These are phyloP conservation scores for Fusarium pininemorale DNA, from an alignment of 2,329 filamentous ascomycete species.

Conservation along the genomic window DNA sequence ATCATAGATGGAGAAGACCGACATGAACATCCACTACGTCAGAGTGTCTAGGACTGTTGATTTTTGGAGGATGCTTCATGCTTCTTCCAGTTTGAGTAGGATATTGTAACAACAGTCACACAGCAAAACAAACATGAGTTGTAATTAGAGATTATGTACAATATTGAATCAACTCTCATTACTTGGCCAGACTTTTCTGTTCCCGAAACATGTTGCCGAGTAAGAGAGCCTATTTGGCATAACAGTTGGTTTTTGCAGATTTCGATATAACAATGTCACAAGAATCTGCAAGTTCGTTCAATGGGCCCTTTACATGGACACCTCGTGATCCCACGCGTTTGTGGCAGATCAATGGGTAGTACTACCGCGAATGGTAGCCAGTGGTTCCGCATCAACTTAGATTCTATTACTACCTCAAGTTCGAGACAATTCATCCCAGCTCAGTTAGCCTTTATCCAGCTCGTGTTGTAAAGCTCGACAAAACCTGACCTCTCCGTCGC, in stretches of 20 bases:
- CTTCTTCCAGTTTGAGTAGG: not conserved
- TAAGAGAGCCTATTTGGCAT: not conserved
- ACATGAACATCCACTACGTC: not conserved
- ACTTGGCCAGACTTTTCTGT: not conserved
- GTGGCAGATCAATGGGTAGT: not conserved
- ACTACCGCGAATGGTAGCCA: not conserved
- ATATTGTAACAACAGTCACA: not conserved
- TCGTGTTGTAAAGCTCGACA: not conserved
- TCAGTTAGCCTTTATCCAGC: not conserved
- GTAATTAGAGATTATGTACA: not conserved
- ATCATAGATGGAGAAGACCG: not conserved
- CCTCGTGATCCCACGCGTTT: not conserved
- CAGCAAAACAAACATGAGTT: not conserved
- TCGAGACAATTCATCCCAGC: accelerated
- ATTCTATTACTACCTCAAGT: not conserved
- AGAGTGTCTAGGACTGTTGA: not conserved
- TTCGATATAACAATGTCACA: not conserved
- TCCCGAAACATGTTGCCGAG: not conserved
- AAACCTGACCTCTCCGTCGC: too few relatives aligned
- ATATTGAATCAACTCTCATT: not conserved
- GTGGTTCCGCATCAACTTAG: not conserved
- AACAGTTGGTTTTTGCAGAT: too few relatives aligned
- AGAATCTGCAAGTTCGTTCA: not conserved
- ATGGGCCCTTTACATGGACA: not conserved
- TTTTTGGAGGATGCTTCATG: not conserved